Evolutionary conservation across 1,139 yeast genomes (phyloP), one percentile per base, ranked within the genome.

Genomic region (Hansenula sp.): DNA sequence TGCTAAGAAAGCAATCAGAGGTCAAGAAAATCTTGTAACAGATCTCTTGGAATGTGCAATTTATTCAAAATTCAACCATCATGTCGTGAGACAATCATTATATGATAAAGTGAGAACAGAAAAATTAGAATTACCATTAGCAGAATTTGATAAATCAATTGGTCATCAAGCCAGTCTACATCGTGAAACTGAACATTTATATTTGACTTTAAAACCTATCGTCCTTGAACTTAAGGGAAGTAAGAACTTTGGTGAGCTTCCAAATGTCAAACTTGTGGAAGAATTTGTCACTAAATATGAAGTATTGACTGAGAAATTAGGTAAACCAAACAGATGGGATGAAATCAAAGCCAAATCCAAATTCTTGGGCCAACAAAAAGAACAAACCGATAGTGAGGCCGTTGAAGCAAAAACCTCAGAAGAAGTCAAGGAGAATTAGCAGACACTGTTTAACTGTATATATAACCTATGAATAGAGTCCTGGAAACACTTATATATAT

Each of bases 211-310:
- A 24, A 42, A 41, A 13, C 53, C 56, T 39, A 44, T 52, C 22
- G 45, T 40, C 4, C 28, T 34, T 22, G 51, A 51, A 37, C n/a
- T n/a, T n/a, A n/a, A n/a, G n/a, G n/a, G n/a, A n/a, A n/a, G n/a
- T n/a, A n/a, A n/a, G n/a, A n/a, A n/a, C n/a, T 34, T 42, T 14
- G 18, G 16, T 7, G 11, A 41, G 2, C 28, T 43, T 14, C 40
- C 42, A 22, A 20, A 30, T 24, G 32, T 43, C 22, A 22, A 39
- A 21, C 36, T 39, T 7, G 8, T 44, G 7, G 30, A 34, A 22
- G 46, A 57, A 28, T 63, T 55, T 37, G 56, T 56, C 10, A 41
- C 47, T 4, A 37, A 45, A n/a, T 52, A 49, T 30, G 52, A 60
- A 37, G 33, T 46, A 32, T 45, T 54, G 30, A 51, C 57, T 24